Evolutionary conservation across 371 early-diverging fungal genomes (phyloP), one percentile per base, ranked within the genome.

Genomic region (Dichotomocladium elegans): DNA sequence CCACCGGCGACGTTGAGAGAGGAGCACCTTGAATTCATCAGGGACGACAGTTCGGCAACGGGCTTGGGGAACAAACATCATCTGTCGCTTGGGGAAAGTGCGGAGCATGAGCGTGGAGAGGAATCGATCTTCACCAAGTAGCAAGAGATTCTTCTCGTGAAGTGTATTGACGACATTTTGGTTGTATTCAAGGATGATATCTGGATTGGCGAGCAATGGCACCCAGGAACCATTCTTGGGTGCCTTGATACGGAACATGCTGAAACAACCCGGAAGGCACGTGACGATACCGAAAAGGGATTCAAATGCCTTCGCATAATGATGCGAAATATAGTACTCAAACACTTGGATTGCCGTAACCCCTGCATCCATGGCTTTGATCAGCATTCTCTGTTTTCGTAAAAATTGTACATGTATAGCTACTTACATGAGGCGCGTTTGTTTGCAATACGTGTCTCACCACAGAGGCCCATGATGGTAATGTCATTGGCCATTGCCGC

Each of bases 211-310:
- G 46, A 99, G 74, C 47, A 87, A 94, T 60, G 88, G 91, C 5
- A 83, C 80, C 84, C 84, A 83, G 21, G 84, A 85, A 19, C 88
- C 89, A 31, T 86, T 79, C 34, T 84, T 87, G 52, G 87, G 85
- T 0, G 90, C 85, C 58, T 92, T 90, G 56, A 98, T 87, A 43
- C 96, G 86, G 67, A 94, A 98, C 90, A 93, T 92, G 60, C 95
- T 94, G 79, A 98, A 98, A 60, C 98, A 98, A 21, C 98, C 98
- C 4, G 98, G 98, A 30, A 97, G 69, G 70, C 98, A 97, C 11
- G 96, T 97, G 2, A 97, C 96, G 56, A 91, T 91, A 19, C 98
- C 96, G 73, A 97, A 97, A 43, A 96, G 83, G 25, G 90, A 88
- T 72, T 97, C 98, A 63, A 98, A 98, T 1, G 93, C 88, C 67